Conservation (phyloP, 2,329 filamentous ascomycete species). For the Cladosporium sp. region DNA sequence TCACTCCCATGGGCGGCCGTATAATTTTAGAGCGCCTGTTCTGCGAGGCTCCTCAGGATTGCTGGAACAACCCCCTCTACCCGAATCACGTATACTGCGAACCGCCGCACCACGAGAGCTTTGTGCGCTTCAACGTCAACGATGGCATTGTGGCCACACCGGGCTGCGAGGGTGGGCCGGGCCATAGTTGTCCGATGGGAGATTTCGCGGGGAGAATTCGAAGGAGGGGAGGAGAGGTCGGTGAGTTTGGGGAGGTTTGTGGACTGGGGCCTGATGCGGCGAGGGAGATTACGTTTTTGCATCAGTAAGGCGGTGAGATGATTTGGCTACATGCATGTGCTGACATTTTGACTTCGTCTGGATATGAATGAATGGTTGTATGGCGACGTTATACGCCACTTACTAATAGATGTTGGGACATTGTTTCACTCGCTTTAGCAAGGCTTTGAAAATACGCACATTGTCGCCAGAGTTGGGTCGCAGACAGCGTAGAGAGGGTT, state of each 20-base stretch:
- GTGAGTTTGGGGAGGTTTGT: slow-evolving; percentile 48
- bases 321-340: too few species aligned
- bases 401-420: too few species aligned
- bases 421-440: too few species aligned
- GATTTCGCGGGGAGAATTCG: slow-evolving; percentile 41
- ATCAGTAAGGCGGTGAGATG: slow-evolving; percentile 34
- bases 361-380: too few species aligned
- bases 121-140: slow-evolving; percentile 54
- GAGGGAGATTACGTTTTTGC: slow-evolving; percentile 46
- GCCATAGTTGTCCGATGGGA: slow-evolving; percentile 43
- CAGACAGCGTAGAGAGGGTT: too few species aligned
- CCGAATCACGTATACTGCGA: slow-evolving; percentile 29
- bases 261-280: slow-evolving; percentile 39
- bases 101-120: slow-evolving; percentile 28
- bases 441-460: too few species aligned
- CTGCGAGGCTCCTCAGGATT: slow-evolving; percentile 32
- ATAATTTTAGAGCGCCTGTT: slow-evolving; percentile 52
- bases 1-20: slow-evolving; percentile 55
- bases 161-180: slow-evolving; percentile 45
- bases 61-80: slow-evolving; percentile 26
- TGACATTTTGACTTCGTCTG: too few species aligned
- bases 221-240: slow-evolving; percentile 33
- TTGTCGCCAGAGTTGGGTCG: too few species aligned
- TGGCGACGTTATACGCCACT: too few species aligned
- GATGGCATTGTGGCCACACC: slow-evolving; percentile 51